Evolutionary conservation across 495 filamentous ascomycete genomes (phyloP).

Genomic region (Friedmanniomyces endolithicus): DNA sequence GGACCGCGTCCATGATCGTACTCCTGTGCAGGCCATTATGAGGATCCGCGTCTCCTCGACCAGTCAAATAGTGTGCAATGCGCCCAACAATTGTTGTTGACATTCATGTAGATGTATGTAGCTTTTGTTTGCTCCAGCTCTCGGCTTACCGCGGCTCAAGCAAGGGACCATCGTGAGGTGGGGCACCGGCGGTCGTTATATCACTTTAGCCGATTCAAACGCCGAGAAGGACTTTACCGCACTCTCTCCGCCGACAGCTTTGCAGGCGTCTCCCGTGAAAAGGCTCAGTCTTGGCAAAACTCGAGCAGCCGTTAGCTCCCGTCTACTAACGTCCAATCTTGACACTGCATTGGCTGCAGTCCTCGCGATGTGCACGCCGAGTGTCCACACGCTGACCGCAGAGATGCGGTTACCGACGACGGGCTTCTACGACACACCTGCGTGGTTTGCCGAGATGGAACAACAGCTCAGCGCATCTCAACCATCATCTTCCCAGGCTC

Average conservation of each 20-base stretch:
- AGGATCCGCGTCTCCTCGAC: too few species aligned
- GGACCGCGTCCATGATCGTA: background rate
- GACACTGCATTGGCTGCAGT: too few species aligned
- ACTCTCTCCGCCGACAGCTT: too few species aligned
- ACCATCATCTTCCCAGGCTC: slow-evolving; percentile 74
- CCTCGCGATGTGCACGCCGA: too few species aligned
- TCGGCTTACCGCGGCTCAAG: background rate
- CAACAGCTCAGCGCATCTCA: slow-evolving; percentile 9
- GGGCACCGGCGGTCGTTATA: background rate
- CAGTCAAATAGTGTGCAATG: background rate
- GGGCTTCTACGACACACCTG: too few species aligned
- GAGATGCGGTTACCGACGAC: too few species aligned
- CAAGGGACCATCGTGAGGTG: background rate
- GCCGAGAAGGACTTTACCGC: background rate
- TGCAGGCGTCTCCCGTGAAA: too few species aligned
- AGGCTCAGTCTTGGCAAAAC: too few species aligned
- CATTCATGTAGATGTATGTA: background rate
- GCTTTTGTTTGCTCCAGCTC: background rate
- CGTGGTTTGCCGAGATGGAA: too few species aligned
- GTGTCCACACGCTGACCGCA: too few species aligned
- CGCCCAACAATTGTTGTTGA: background rate
- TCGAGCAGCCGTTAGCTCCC: too few species aligned
- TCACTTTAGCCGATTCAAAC: background rate
- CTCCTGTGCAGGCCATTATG: background rate
- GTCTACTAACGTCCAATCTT: too few species aligned